phyloP scores from a whole-genome alignment of 139 green algal genomes.

The Tetradesmus obliquus region DNA sequence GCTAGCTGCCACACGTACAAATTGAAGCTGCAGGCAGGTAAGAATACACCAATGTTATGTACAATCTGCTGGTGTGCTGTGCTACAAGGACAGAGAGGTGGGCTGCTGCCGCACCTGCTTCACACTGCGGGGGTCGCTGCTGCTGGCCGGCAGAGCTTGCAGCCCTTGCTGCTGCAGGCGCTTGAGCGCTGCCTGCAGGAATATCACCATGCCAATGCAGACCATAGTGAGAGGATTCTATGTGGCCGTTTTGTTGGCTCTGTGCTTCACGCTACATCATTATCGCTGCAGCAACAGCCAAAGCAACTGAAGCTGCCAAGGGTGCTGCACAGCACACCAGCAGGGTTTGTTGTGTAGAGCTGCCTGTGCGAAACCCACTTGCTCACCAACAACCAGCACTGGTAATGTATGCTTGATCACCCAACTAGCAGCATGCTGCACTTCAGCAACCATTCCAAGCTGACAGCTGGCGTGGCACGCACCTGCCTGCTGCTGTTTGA shows the following conservation, averaged over 20 bases:
- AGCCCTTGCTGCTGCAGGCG: constrained; percentile 29
- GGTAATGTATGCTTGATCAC: too few species aligned
- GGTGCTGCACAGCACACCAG: too few species aligned
- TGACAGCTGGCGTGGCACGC: background rate
- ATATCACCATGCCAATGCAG: background rate
- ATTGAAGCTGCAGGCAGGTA: too few species aligned
- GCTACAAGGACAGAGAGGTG: too few species aligned
- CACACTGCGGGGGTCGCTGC: background rate
- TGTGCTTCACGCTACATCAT: too few species aligned
- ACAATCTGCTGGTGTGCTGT: too few species aligned
- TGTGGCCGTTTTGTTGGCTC: too few species aligned
- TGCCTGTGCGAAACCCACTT: background rate
- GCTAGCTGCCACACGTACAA: too few species aligned
- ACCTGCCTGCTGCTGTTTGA: constrained; percentile 21
- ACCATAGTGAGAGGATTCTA: too few species aligned
- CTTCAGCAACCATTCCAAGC: background rate
- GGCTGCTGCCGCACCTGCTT: background rate
- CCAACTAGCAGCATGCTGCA: background rate
- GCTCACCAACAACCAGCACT: background rate
- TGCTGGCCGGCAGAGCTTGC: constrained; percentile 27
- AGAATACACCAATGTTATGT: too few species aligned
- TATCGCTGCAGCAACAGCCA: too few species aligned
- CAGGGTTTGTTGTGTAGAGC: background rate
- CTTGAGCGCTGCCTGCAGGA: constrained; percentile 26
- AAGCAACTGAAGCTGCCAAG: too few species aligned